Conservation (phyloP, 257 asterid genomes). For the Primulina huaijiensis region DNA sequence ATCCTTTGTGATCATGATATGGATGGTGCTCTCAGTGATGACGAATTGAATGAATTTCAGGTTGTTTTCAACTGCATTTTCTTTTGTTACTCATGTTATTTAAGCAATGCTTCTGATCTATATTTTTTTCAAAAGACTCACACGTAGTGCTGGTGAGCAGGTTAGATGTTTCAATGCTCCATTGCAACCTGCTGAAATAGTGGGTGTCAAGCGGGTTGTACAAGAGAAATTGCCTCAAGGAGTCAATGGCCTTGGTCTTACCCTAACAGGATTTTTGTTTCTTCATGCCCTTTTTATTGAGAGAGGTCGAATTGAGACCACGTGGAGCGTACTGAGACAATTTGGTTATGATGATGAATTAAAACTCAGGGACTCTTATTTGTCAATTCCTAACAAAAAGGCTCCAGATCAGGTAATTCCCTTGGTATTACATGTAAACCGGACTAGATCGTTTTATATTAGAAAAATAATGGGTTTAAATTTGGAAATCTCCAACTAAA, state of each 20-base stretch:
- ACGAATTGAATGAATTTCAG: conserved; percentile 94
- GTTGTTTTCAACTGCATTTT: conserved; percentile 33
- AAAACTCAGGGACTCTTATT: conserved; percentile 67
- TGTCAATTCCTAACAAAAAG: conserved; percentile 64
- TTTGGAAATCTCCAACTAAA: not conserved
- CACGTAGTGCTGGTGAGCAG: conserved; percentile 36
- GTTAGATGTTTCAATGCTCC: conserved; percentile 91
- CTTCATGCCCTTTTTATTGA: conserved; percentile 95
- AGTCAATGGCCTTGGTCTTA: conserved; percentile 83
- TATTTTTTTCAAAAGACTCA: not conserved
- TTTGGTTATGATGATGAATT: conserved; percentile 88
- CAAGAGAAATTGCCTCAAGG: conserved; percentile 89
- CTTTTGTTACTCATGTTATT: conserved; percentile 9
- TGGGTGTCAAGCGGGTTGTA: conserved; percentile 81
- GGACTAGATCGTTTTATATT: conserved; percentile 10
- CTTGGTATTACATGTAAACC: conserved; percentile 14
- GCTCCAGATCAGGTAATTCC: conserved; percentile 87
- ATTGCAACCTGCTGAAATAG: conserved; percentile 82
- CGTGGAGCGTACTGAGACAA: conserved; percentile 87
- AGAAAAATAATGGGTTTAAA: conserved; percentile 9
- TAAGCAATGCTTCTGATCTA: not conserved
- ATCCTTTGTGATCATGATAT: conserved; percentile 86
- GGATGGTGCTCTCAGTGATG: conserved; percentile 87
- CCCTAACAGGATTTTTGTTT: conserved; percentile 82
- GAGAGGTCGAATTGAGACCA: conserved; percentile 86